Base-by-base conservation (phyloP, 495 filamentous ascomycete species). In the Margaritispora aquatica region DNA sequence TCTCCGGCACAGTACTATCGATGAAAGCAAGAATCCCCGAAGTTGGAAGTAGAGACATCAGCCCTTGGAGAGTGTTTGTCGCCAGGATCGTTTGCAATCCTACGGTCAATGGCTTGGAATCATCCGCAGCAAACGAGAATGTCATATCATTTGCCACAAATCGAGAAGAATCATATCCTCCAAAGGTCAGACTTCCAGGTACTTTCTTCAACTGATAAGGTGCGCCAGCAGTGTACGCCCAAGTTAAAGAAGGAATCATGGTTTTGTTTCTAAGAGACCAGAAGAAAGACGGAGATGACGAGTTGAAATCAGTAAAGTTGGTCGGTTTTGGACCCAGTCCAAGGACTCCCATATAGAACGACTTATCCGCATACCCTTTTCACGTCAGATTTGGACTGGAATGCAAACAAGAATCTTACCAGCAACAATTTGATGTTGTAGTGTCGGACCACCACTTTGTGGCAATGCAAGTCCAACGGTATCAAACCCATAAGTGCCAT, bases 171-270 rank as follows among this genome's bases (percentile, higher is more conserved):
- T 84, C 81, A 57, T 81, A 81, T 4, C 81, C 81, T 10, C 80
- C 80, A 26, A 84, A 73, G 0, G 77, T 81, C 2, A 84, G 67
- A 46, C 76, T 77, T 8, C 70, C 74, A 26, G 75, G 74, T 48
- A 74, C 69, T 48, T 74, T 66, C 38, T 76, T 75, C 17, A 77
- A 65, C 13, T 68, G 75, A 62, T 84, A 83, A 47, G 70, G 69
- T 11, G 75, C 75, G 8, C 80, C 81, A 11, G 79, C 81, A 11
- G 81, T 83, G 65, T 81, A 83, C 41, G 75, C 77, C 69, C 72
- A 82, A 22, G 75, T 75, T 17, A 80, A 31, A 62, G 76, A 80
- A 11, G 79, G 77, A 21, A 83, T 80, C 20, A 70, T 54, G 11
- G 68, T 69, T 19, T 77, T 64, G 41, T 77, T 66, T 59, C 72